Evolutionary conservation across 495 filamentous ascomycete genomes (phyloP), one percentile per base, ranked within the genome.

Genomic region (Penicillium coffeae): DNA sequence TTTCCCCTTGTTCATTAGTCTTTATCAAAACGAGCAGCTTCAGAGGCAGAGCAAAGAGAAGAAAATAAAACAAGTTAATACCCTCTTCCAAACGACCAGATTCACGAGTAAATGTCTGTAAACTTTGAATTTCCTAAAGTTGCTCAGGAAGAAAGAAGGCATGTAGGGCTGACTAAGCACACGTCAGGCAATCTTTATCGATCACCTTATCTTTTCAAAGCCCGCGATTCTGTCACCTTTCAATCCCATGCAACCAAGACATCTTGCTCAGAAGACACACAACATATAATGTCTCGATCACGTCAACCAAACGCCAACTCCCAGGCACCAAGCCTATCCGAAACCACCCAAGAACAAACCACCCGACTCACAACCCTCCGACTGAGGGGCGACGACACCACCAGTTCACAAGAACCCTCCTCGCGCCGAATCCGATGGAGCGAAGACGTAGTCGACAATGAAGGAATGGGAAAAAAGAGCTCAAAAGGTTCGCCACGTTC

Each of bases 391-490:
- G 72, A 71, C 37, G 56, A 68, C 8, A 33, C 52, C 3, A 39
- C 19, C 14, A 41, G 38, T n/a, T 38, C 47, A 32, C 36, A 46
- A 32, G 54, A 63, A 21, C 41, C 48, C 10, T 52, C 54, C 7
- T 37, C 62, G 15, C 71, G 80, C 30, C 76, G 79, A 27, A 91
- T 98, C 38, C 79, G 84, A 69, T 99, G 93, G 93, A 89, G 87
- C 8, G 87, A 89, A 56, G 88, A 91, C 64, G 92, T 96, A 5
- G 72, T 99, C 6, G 90, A 99, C 70, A 99, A 99, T 59, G 93
- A 99, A 66, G 91, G 91, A 3, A 77, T 97, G 67, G 90, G 90
- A 4, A 87, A 85, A 68, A 99, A 97, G 72, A 88, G 80, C 36
- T 92, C 87, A 0, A 99, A 99, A 85, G 90, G 91, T 58, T 13